Base-by-base conservation (phyloP, 768 basidiomycete genomes). In the Lactifluus hygrophoroides region DNA sequence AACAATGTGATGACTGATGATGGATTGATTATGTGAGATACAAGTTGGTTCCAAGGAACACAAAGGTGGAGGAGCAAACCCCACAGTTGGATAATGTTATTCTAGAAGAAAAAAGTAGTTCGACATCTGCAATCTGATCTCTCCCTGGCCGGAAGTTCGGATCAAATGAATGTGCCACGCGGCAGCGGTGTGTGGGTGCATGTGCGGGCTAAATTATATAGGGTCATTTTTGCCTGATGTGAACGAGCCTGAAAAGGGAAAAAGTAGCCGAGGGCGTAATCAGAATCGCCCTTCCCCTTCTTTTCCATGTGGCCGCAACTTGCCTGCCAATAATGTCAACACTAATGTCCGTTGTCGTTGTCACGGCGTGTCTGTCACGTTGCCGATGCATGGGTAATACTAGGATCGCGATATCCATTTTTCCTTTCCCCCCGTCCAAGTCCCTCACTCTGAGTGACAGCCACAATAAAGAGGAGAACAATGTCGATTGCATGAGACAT, bases 401-500 rank as follows among this genome's bases (percentile, higher is more conserved):
- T 28, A 10, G 27, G 17, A 30, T 16, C 25, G 2, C n/a, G n/a
- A n/a, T n/a, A n/a, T n/a, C n/a, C n/a, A n/a, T n/a, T n/a, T n/a
- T n/a, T n/a, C 14, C 13, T 52, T 28, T 5, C 28, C 11, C 5
- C 5, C 13, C 16, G 7, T n/a, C n/a, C 35, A 9, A 8, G 40
- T 35, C 6, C 19, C 14, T 6, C 11, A 30, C 19, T 11, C 16
- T 3, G 13, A 23, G 3, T 9, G 17, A 5, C 49, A 45, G 1
- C 28, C 30, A 1, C n/a, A 50, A 16, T 8, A 25, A 25, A 38
- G 19, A 28, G 27, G 4, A 23, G 38, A 47, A 58, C 45, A 40
- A 53, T 58, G 57, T 58, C 51, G 28, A 19, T 54, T 49, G 56
- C 40, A 49, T 48, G 2, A 19, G 47, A 60, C 58, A 60, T 60